Evolutionary conservation across 1,284 basidiomycete genomes (phyloP).

Genomic region (Irpex sp.): DNA sequence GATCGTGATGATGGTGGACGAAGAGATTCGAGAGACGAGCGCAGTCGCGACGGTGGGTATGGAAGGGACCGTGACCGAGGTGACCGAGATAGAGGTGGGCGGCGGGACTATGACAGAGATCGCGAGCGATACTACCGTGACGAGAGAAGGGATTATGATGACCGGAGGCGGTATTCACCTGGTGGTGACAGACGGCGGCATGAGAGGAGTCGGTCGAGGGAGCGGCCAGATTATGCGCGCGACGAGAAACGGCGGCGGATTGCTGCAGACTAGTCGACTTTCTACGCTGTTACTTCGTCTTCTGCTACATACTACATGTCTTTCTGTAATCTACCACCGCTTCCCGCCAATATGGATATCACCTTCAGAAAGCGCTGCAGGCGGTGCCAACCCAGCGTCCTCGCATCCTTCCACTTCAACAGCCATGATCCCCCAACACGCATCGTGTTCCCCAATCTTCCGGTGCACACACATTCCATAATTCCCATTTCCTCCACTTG

Average conservation of each 20-base stretch:
- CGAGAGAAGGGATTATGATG: constrained; percentile 11
- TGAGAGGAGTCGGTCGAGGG: constrained; percentile 38
- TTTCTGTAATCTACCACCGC: too few relatives aligned
- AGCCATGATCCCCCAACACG: neutral
- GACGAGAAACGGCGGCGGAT: constrained; percentile 32
- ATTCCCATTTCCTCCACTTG: neutral
- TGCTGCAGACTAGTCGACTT: constrained; percentile 10
- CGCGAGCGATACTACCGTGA: neutral
- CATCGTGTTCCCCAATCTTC: neutral
- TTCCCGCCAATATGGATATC: too few relatives aligned
- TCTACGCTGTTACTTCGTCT: neutral
- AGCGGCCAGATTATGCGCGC: constrained; percentile 30
- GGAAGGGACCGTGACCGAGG: constrained; percentile 15
- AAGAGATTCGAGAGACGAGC: constrained; percentile 20
- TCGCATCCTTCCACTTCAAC: neutral
- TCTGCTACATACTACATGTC: too few relatives aligned
- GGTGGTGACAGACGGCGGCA: constrained; percentile 24
- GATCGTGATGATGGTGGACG: constrained; percentile 29
- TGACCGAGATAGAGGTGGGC: constrained; percentile 4
- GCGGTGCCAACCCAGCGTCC: neutral
- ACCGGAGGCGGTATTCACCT: constrained; percentile 12
- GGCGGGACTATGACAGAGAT: constrained; percentile 12
- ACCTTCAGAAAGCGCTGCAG: too few relatives aligned
- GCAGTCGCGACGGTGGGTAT: constrained; percentile 16
- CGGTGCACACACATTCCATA: neutral